Base-by-base conservation (phyloP, 768 basidiomycete species). In the Lactifluus hygrophoroides region DNA sequence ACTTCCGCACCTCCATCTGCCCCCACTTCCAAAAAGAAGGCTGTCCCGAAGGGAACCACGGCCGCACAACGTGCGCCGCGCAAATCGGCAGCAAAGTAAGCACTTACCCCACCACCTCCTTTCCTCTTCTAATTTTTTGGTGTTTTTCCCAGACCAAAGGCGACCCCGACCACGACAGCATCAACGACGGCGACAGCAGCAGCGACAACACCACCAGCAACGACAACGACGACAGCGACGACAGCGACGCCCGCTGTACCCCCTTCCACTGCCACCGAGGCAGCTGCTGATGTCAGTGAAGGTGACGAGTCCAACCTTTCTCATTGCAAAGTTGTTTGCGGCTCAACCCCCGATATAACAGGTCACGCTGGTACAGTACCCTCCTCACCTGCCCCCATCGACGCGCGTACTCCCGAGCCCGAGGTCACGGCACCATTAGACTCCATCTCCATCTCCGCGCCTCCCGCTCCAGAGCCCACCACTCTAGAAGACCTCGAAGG, bases 401-500 rank as follows among this genome's bases (percentile, higher is more conserved):
- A 60, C 23, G 43, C 59, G 10, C 59, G 44, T 35, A 60, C 59
- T 3, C 54, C 59, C 44, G 59, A 60, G 21, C 54, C 54, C 11
- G 59, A 60, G 25, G 16, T 49, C 17, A 9, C 48, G 7, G 54
- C 49, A 1, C 35, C 54, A 13, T n/a, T 8, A 1, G 50, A 52
- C 27, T 19, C 30, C 6, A 35, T 40, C 16, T 54, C 47, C 35
- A 11, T 6, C 32, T 42, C 50, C 25, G 55, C 57, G 3, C 23
- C 37, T 2, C 28, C 61, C 40, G 57, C 58, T 10, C 25, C 45
- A 3, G 61, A 52, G 21, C 45, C 34, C 16, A 47, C 19, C n/a
- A 51, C 61, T 1, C 30, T 63, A 0, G 70, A 75, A 23, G 80
- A 77, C 40, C 74, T 86, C 43, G 82, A 86, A 51, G 79, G 73